Conservation (phyloP, 805 yeast genomes). For the Ogataea glucozyma region DNA sequence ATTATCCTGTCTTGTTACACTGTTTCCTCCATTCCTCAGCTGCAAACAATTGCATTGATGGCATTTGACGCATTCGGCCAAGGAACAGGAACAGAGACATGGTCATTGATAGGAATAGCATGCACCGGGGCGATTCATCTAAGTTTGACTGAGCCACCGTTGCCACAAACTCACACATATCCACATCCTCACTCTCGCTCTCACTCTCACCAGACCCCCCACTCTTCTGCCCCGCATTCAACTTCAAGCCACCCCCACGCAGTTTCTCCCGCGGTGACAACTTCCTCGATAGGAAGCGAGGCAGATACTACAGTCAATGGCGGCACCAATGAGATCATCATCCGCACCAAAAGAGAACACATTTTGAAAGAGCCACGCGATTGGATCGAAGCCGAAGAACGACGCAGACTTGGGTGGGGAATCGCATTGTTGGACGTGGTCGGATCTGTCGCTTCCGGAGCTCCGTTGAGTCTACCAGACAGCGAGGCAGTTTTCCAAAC, state of each 20-base stretch:
- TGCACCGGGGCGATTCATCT: constrained; percentile 28
- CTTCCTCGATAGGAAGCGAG: constrained; percentile 2
- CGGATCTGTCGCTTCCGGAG: constrained; percentile 40
- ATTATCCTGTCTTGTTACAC: constrained; percentile 24
- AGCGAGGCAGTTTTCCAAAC: constrained; percentile 20
- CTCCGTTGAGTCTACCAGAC: constrained; percentile 26
- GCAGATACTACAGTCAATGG: no score
- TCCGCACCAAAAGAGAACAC: constrained; percentile 24
- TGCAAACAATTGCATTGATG: constrained; percentile 27
- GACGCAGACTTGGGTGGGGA: constrained; percentile 39
- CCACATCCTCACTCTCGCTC: constrained; percentile 4
- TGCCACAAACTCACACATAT: no score
- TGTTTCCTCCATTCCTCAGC: constrained; percentile 25
- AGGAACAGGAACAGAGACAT: constrained; percentile 27
- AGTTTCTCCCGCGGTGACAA: constrained; percentile 1
- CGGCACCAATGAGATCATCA: constrained; percentile 2
- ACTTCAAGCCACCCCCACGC: no score
- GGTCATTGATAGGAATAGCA: constrained; percentile 29
- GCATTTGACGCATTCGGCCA: constrained; percentile 29
- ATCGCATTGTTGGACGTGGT: constrained; percentile 38
- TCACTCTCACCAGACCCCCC: not conserved
- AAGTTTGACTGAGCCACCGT: constrained; percentile 13
- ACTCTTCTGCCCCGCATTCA: no score
- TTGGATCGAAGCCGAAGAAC: constrained; percentile 41
- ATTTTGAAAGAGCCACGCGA: constrained; percentile 28